These are phyloP conservation scores for Calonectria hongkongensis DNA, from an alignment of 2,329 filamentous ascomycete species.

Conservation along the genomic window DNA sequence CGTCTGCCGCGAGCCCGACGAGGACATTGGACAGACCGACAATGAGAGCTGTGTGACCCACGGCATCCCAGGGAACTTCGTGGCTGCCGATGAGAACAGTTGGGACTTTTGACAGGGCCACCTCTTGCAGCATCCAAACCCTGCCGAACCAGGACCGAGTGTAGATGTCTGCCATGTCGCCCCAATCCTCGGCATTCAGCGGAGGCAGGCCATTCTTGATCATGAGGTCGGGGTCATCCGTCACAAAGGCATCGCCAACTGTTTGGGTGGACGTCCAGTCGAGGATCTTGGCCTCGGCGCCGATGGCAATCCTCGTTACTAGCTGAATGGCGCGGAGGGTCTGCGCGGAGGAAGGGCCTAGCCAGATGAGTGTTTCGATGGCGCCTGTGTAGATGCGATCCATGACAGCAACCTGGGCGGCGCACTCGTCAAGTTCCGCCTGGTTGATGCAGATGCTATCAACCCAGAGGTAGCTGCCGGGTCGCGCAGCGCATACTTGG, in stretches of 20 bases:
- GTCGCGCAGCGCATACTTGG: slow-evolving; percentile 38
- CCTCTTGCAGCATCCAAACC: slow-evolving; percentile 57
- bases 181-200: slow-evolving; percentile 43
- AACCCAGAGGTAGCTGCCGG: slow-evolving; percentile 48
- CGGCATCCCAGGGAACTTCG: slow-evolving; percentile 43
- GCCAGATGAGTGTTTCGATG: slow-evolving; percentile 49
- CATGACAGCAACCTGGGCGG: slow-evolving; percentile 50
- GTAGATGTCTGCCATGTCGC: slow-evolving; percentile 43
- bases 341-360: slow-evolving; percentile 41
- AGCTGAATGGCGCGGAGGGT: slow-evolving; percentile 39
- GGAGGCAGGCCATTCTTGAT: slow-evolving; percentile 45
- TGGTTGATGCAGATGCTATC: slow-evolving; percentile 55
- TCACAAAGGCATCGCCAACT: slow-evolving; percentile 44
- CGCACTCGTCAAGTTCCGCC: slow-evolving; percentile 41
- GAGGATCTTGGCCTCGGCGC: slow-evolving; percentile 44
- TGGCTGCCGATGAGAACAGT: slow-evolving; percentile 49
- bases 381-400: slow-evolving; percentile 47
- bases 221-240: slow-evolving; percentile 42
- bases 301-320: slow-evolving; percentile 30
- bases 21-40: slow-evolving; percentile 43
- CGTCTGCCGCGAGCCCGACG: slow-evolving; percentile 40
- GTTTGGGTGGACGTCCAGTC: slow-evolving; percentile 40
- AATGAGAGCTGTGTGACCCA: slow-evolving; percentile 44
- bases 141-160: slow-evolving; percentile 53
- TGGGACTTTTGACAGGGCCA: slow-evolving; percentile 47